Percentiles rank a stretch among this genome's conserved stretches.
Conservation (phyloP, 1,284 basidiomycete genomes). For the Pseudozyma pruni region DNA sequence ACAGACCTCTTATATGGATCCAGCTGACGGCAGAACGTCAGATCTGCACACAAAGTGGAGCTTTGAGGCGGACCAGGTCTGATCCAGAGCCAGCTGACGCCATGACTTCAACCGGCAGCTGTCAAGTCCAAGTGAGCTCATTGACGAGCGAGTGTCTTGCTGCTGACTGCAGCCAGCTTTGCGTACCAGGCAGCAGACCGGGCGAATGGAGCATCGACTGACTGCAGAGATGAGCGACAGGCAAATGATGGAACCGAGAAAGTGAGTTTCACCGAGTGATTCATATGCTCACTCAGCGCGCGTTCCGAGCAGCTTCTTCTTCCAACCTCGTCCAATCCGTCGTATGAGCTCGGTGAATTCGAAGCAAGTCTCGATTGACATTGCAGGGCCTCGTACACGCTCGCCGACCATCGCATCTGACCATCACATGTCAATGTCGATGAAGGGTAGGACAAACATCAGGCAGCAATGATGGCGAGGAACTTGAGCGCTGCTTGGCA, state of each 20-base stretch:
- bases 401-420: no score
- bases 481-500: conserved; percentile 6
- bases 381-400: no score
- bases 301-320: neutral
- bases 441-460: no score
- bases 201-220: no score
- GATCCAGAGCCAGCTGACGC: neutral
- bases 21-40: no score
- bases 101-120: conserved; percentile 26
- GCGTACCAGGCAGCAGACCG: no score
- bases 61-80: no score
- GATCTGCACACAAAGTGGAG: neutral
- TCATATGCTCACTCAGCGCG: conserved; percentile 43
- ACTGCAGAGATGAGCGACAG: neutral
- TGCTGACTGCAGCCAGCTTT: neutral
- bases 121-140: conserved; percentile 19
- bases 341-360: no score
- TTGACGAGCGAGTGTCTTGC: no score
- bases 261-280: conserved; percentile 14
- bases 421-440: no score
- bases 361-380: neutral
- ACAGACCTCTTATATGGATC: conserved; percentile 1
- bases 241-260: no score
- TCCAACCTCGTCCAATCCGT: neutral
- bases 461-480: no score